Conservation (phyloP, 2,329 filamentous ascomycete species). For the Lachnellula occidentalis region DNA sequence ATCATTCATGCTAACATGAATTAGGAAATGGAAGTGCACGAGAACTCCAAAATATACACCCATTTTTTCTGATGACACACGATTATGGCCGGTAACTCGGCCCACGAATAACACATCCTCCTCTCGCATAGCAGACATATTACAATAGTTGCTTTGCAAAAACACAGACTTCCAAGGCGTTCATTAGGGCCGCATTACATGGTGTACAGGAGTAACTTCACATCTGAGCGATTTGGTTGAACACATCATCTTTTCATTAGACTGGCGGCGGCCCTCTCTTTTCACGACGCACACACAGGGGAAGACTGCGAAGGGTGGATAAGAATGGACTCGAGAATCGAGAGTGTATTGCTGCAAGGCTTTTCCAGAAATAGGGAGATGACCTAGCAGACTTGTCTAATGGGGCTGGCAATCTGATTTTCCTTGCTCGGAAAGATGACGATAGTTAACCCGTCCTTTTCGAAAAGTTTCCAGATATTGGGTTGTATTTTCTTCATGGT, state of each 20-base stretch:
- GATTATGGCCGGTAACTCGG: slow-evolving; percentile 24
- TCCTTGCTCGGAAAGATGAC: slow-evolving; percentile 12
- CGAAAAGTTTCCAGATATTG: slow-evolving; percentile 19
- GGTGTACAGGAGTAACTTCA: slow-evolving; percentile 31
- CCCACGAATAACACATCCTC: slow-evolving; percentile 21
- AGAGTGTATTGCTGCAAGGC: slow-evolving; percentile 25
- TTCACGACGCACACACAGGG: slow-evolving; percentile 20
- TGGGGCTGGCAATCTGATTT: slow-evolving; percentile 20
- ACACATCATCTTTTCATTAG: slow-evolving; percentile 28
- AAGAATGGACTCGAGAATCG: slow-evolving; percentile 9
- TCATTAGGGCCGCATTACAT: slow-evolving; percentile 29
- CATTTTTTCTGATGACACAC: slow-evolving; percentile 85
- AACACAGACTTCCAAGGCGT: slow-evolving; percentile 27
- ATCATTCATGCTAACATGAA: slow-evolving; percentile 35
- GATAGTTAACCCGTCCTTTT: slow-evolving; percentile 12
- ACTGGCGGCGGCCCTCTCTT: slow-evolving; percentile 29
- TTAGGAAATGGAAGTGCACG: slow-evolving; percentile 99
- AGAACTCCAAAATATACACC: slow-evolving; percentile 97
- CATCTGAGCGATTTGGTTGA: slow-evolving; percentile 32
- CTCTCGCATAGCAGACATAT: slow-evolving; percentile 22
- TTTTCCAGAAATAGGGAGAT: slow-evolving; percentile 14
- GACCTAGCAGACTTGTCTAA: slow-evolving; percentile 11
- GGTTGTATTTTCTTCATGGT: slow-evolving; percentile 14
- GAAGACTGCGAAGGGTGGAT: slow-evolving; percentile 8
- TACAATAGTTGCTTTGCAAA: slow-evolving; percentile 25